Evolutionary conservation across 768 basidiomycete genomes (phyloP).

Genomic region (Lactarius vividus): DNA sequence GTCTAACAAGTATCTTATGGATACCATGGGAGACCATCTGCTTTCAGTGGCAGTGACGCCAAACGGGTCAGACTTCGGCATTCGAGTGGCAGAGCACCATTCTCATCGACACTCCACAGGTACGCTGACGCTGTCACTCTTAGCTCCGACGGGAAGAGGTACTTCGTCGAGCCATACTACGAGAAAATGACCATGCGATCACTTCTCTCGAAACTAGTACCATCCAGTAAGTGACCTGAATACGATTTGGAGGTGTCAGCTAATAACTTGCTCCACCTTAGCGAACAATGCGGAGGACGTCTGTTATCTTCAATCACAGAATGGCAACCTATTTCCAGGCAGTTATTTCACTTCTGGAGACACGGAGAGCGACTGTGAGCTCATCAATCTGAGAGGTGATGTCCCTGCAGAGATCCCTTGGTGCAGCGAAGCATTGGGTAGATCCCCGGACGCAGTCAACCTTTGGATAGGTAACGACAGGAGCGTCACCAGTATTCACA

Average conservation of each 20-base stretch:
- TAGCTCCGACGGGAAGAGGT: constrained; percentile 51
- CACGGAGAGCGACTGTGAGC: constrained; percentile 50
- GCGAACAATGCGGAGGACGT: constrained; percentile 36
- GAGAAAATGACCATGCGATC: constrained; percentile 64
- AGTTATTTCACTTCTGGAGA: constrained; percentile 38
- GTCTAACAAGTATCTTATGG: constrained; percentile 60
- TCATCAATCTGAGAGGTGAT: constrained; percentile 58
- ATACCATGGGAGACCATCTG: constrained; percentile 48
- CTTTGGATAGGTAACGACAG: constrained; percentile 83
- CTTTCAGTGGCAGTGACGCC: constrained; percentile 83
- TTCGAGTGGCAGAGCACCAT: constrained; percentile 1
- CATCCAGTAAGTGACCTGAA: not conserved
- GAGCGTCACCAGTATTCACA: constrained; percentile 84
- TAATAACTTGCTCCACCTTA: constrained; percentile 9
- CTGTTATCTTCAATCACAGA: constrained; percentile 85
- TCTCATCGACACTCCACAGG: constrained; percentile 38
- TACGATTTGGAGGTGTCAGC: not conserved
- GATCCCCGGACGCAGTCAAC: constrained; percentile 83
- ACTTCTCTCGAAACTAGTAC: constrained; percentile 45
- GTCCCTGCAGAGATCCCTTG: constrained; percentile 68
- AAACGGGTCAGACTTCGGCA: constrained; percentile 56
- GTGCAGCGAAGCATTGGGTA: constrained; percentile 75
- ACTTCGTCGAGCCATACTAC: constrained; percentile 73
- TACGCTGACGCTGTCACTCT: constrained; percentile 71
- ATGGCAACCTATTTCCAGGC: constrained; percentile 76